Base-by-base conservation (phyloP, 257 asterid species). In the Nicotiana tabacum region DNA sequence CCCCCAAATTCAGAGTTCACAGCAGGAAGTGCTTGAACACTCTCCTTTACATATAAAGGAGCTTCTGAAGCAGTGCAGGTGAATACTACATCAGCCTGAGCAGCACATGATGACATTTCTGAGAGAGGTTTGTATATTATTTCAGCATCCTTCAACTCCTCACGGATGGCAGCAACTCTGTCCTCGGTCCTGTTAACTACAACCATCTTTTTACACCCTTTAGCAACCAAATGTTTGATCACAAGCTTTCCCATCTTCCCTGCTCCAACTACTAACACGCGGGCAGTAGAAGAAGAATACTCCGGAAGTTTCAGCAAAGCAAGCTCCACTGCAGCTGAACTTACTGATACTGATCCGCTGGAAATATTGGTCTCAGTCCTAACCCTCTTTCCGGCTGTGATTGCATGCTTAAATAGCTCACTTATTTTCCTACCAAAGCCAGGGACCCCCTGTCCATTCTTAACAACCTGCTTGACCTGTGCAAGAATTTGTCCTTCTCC, bases 401-500 rank as follows among this genome's bases (percentile, higher is more conserved):
- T 92, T 32, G 97, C 98, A 39, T 90, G 97, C 86, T 94, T 92
- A 82, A 95, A 95, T 80, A 95, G 86, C 76, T 93, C 97, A 29
- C 94, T 82, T 11, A 95, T 92, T 85, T 92, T 95, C 80, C 96
- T 92, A 43, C 87, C 97, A 86, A 95, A 95, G 18, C 99, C 99
- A 48, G 93, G 80, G 69, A 92, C 91, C 16, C 97, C 97, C 85
- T 92, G 94, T 35, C 95, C 98, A 8, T 85, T 85, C 85, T 91
- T 92, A 53, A 90, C 97, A 29, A 95, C 99, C 58, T 94, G 99
- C 82, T 92, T 95, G 17, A 95, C 99, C 88, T 95, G 99, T 37
- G 99, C 90, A 69, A 95, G 93, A 81, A 95, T 95, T 85, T 95
- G 99, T 16, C 99, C 99, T 88, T 95, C 99, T 81, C 99, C 99